Evolutionary conservation across 371 early-diverging fungal genomes (phyloP).

Genomic region (Chytridiales sp.): DNA sequence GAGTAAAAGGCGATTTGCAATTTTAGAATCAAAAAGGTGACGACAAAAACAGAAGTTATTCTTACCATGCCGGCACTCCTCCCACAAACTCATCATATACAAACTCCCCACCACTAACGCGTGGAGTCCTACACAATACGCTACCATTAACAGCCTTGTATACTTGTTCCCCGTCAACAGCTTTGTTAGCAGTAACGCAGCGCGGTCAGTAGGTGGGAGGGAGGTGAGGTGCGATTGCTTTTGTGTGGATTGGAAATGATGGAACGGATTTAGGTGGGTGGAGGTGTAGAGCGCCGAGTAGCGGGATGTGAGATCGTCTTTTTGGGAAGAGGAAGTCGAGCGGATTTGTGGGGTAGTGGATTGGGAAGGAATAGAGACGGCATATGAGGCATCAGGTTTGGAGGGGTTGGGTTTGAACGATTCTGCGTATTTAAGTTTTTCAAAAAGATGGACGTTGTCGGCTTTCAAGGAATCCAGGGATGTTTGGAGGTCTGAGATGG

Average conservation of each 20-base stretch:
- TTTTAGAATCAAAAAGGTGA: too few species aligned
- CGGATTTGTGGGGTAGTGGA: too few species aligned
- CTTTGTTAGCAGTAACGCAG: constrained; percentile 62
- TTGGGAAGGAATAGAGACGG: constrained; percentile 1
- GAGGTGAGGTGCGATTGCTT: constrained; percentile 68
- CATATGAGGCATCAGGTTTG: neutral
- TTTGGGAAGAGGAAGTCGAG: constrained; percentile 1
- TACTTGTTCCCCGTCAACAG: constrained; percentile 72
- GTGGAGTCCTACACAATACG: constrained; percentile 73
- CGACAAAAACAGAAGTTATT: too few species aligned
- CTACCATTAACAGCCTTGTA: constrained; percentile 68
- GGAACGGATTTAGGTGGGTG: constrained; percentile 85
- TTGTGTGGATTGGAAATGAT: constrained; percentile 76
- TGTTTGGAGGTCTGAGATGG: constrained; percentile 64
- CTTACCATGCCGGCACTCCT: constrained; percentile 53
- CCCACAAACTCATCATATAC: constrained; percentile 64
- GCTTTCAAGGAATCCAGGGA: constrained; percentile 64
- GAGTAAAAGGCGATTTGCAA: too few species aligned
- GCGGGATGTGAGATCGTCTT: constrained; percentile 49
- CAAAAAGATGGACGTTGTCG: constrained; percentile 86
- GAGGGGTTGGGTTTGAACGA: constrained; percentile 39
- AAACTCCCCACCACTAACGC: constrained; percentile 72
- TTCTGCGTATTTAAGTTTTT: constrained; percentile 76
- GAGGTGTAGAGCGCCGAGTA: constrained; percentile 82
- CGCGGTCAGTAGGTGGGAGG: constrained; percentile 76